A percentile compares a stretch with the other conserved stretches of the same genome.
Evolutionary conservation across 129 eudicot species (phyloP).

Genomic region (Flaveria robusta): DNA sequence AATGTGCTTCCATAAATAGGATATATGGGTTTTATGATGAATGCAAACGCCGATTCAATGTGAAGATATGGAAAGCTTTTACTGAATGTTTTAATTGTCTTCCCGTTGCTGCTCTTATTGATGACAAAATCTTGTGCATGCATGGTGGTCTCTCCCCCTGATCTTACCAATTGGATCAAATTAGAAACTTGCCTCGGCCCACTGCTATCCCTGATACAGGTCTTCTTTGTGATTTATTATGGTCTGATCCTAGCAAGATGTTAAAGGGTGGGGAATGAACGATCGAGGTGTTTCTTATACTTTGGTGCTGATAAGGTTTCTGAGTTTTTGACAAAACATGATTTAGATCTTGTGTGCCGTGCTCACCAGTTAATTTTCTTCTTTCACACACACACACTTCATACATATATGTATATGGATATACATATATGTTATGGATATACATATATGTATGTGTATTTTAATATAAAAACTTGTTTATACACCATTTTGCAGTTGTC

Average conservation of each 20-base stretch:
- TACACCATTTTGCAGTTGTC: conserved; percentile 48
- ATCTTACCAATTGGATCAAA: conserved; percentile 69
- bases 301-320: conserved; percentile 86
- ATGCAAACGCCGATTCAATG: conserved; percentile 82
- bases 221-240: conserved; percentile 81
- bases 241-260: conserved; percentile 93
- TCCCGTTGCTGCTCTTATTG: conserved; percentile 88
- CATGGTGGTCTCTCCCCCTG: conserved; percentile 97
- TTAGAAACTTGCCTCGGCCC: conserved; percentile 74
- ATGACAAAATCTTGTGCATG: conserved; percentile 94
- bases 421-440: too few species aligned
- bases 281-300: conserved; percentile 93
- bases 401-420: not conserved
- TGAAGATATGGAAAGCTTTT: conserved; percentile 81
- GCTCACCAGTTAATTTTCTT: conserved; percentile 64
- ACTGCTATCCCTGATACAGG: conserved; percentile 89
- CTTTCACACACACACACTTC: not conserved
- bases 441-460: not conserved
- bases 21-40: conserved; percentile 89
- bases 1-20: conserved; percentile 83
- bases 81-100: conserved; percentile 86
- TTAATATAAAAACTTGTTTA: not conserved
- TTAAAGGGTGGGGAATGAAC: conserved; percentile 94
- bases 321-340: conserved; percentile 73
- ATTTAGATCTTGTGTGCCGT: conserved; percentile 88